phyloP scores from a whole-genome alignment of 2,329 filamentous ascomycete species.

The Aspergillus sp. region DNA sequence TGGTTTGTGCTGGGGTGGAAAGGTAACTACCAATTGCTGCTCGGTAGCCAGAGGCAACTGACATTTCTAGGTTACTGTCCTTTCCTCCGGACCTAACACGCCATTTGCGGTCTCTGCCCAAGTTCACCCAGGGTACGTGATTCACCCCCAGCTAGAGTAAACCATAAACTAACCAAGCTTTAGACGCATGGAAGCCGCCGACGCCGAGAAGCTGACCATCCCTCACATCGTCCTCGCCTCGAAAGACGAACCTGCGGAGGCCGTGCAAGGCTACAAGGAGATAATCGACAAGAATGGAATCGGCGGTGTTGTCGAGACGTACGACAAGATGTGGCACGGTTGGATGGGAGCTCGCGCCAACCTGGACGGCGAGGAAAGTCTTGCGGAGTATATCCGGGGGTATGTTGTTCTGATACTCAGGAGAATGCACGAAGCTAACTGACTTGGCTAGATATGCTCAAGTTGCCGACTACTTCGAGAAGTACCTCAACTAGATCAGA shows the following conservation, averaged over 20 bases:
- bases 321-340: conserved; percentile 63
- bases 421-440: no score
- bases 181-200: conserved; percentile 47
- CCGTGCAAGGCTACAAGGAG: conserved; percentile 49
- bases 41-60: no score
- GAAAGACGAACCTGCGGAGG: conserved; percentile 56
- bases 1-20: conserved; percentile 70
- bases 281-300: conserved; percentile 45
- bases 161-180: background rate
- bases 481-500: conserved; percentile 8
- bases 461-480: conserved; percentile 21
- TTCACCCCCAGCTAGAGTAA: conserved; percentile 16
- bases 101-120: conserved; percentile 45
- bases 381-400: conserved; percentile 59
- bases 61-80: conserved; percentile 17
- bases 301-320: conserved; percentile 60
- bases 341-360: conserved; percentile 68
- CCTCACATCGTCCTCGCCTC: conserved; percentile 62
- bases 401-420: conserved; percentile 2
- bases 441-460: conserved; percentile 1
- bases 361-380: conserved; percentile 49
- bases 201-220: conserved; percentile 57
- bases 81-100: conserved; percentile 47
- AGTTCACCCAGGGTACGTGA: conserved; percentile 29
- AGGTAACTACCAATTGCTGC: no score